phyloP scores from a whole-genome alignment of 2,329 filamentous ascomycete species.

The Fusarium kyushuense region DNA sequence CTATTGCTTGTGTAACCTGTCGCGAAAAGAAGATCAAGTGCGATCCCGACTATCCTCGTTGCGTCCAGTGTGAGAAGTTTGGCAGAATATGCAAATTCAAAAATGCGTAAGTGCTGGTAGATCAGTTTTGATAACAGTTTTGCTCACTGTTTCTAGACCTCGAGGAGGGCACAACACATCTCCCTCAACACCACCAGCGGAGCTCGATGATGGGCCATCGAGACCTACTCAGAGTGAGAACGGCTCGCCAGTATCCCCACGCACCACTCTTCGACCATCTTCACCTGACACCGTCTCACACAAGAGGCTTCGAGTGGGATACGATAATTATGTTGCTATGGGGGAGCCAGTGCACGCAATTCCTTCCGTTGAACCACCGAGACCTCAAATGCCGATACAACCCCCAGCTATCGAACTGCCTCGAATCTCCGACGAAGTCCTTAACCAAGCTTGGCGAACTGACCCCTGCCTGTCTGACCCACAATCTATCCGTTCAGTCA shows the following conservation, averaged over 20 bases:
- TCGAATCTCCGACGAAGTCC: conserved; percentile 62
- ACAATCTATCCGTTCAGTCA: conserved; percentile 54
- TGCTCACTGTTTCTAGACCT: conserved; percentile 56
- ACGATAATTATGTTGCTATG: conserved; percentile 59
- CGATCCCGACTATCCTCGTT: conserved; percentile 87
- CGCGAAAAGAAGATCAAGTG: conserved; percentile 99
- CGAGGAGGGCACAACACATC: conserved; percentile 70
- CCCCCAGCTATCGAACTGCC: conserved; percentile 56
- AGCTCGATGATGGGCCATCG: conserved; percentile 59
- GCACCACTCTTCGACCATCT: conserved; percentile 52
- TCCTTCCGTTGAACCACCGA: conserved; percentile 54
- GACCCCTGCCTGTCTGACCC: conserved; percentile 62
- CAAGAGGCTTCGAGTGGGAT: conserved; percentile 64
- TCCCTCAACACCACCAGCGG: conserved; percentile 64
- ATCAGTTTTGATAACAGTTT: conserved; percentile 4
- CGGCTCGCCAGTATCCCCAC: conserved; percentile 63
- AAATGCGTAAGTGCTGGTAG: conserved; percentile 76
- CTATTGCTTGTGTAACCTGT: conserved; percentile 93
- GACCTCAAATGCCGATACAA: conserved; percentile 54
- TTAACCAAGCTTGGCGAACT: conserved; percentile 63
- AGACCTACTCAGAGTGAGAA: conserved; percentile 58
- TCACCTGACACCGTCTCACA: conserved; percentile 54
- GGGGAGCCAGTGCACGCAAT: conserved; percentile 50
- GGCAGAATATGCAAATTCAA: conserved; percentile 87
- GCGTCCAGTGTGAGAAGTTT: conserved; percentile 92